Base-by-base conservation (phyloP, 352 stramenopile species). In the Phytopythium delawarense region DNA sequence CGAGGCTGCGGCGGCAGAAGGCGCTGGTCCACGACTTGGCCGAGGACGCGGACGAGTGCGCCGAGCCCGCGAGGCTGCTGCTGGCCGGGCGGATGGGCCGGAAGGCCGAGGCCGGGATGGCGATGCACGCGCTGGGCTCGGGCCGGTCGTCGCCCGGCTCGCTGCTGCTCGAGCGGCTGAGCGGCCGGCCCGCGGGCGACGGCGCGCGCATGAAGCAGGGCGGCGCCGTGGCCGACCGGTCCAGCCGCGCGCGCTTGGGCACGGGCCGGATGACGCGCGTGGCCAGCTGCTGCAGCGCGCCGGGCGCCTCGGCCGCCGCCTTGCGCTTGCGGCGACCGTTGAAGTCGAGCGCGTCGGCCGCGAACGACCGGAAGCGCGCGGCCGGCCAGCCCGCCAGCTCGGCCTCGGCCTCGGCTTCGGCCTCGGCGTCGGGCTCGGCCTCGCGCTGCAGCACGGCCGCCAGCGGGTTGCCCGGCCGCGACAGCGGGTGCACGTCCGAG, bases 1-100 rank as follows among this genome's bases (percentile, higher is more conserved):
- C 80, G 13, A 89, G 58, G 46, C 82, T 90, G 61, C 75, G 78
- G 37, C 82, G 80, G 42, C 80, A 90, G 63, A 90, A 89, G 54
- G 78, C 74, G 51, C 81, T 75, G 25, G 69, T 52, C 77, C 70
- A 79, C 39, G 82, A 81, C 59, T 81, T 82, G 57, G 81, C 75
- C n/a, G 79, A 87, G 1, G 81, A 84, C 25, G 65, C 74, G 13
- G 61, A 81, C 62, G 66, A 84, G 52, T 46, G 61, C 18, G 46
- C 62, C 58, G 59, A 67, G 8, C 21, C 59, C 57, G 72, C 28
- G 66, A 71, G 15, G 62, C 15, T 60, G 59, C n/a, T 71, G 63
- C 18, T 37, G 61, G n/a, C 73, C 66, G 5, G 61, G 58, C 44
- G 64, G 21, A 76, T 80, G n/a, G 71, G 73, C 23, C 74, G 64